Base-by-base conservation (phyloP, 106 monocot genomes). In the Triglochin maritima region DNA sequence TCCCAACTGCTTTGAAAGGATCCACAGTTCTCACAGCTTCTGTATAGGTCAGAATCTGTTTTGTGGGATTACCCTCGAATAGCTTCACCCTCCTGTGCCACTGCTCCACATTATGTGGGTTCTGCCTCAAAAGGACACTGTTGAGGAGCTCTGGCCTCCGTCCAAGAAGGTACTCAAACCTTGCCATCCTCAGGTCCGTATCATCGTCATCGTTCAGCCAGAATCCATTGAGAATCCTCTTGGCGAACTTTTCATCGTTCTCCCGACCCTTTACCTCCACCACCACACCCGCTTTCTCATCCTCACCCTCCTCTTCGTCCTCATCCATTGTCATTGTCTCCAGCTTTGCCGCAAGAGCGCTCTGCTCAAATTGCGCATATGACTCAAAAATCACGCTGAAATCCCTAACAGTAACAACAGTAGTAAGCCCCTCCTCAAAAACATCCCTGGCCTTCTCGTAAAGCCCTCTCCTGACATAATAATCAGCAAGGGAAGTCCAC, bases 201-300 rank as follows among this genome's bases (percentile, higher is more conserved):
- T 98, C 96, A 53, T 98, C 91, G 11, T 98, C 86, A 17, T 91
- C 91, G 67, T 98, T 88, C 77, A 98, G 82, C 96, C 96, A 91
- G 66, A 83, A 98, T 5, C 80, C 86, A 55, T 69, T 63, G 10
- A 98, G 80, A 44, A 84, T 80, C 68, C 76, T 86, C 67, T 82
- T 83, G 0, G 79, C 73, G 63, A 91, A 72, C 65, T 80, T 91
- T 9, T 78, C 77, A 45, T 72, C 71, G 53, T 60, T 60, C 50
- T 78, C 77, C 14, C 70, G 46, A 9, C 69, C 77, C 9, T 47
- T 44, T 5, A 69, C 5, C 44, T 61, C 67, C 17, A 68, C 69
- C 5, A 73, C 71, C 15, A 71, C 75, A 52, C 61, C 62, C 44
- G 60, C 66, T 8, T 65, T 56, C 12, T 83, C 78, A 29, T 67